A percentile compares a stretch with the other conserved stretches of the same genome.
Conservation (phyloP, 176 grass and related monocot genomes). For the Pharus latifolius region DNA sequence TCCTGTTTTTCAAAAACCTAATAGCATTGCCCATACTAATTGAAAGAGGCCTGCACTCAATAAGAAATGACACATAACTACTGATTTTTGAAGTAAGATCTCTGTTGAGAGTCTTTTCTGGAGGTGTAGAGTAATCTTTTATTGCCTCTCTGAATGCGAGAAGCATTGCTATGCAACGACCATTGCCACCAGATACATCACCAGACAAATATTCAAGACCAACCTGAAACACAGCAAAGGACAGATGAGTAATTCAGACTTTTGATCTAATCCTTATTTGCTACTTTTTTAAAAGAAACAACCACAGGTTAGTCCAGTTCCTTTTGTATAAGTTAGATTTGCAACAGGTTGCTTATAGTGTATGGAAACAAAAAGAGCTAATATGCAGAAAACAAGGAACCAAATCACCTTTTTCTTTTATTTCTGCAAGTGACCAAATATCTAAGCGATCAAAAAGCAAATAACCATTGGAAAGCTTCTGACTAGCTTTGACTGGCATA, state of each 20-base stretch:
- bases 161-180: constrained; percentile 89
- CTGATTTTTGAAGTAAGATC: constrained; percentile 78
- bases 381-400: too few species aligned
- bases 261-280: not conserved
- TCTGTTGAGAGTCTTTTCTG: constrained; percentile 67
- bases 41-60: constrained; percentile 85
- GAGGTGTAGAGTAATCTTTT: constrained; percentile 75
- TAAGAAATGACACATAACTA: constrained; percentile 85
- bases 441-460: not conserved
- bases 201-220: constrained; percentile 89
- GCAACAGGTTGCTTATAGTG: too few species aligned
- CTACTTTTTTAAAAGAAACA: too few species aligned
- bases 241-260: not conserved
- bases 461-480: not conserved
- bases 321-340: too few species aligned
- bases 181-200: constrained; percentile 82
- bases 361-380: too few species aligned
- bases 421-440: not conserved
- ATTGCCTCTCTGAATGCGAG: constrained; percentile 77
- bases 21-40: constrained; percentile 94
- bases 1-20: constrained; percentile 76
- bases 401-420: too few species aligned
- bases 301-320: too few species aligned
- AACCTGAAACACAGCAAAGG: constrained; percentile 34
- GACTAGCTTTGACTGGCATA: not conserved